Evolutionary conservation across 305 asterid species (phyloP).

Genomic region (Solanum hybrid): DNA sequence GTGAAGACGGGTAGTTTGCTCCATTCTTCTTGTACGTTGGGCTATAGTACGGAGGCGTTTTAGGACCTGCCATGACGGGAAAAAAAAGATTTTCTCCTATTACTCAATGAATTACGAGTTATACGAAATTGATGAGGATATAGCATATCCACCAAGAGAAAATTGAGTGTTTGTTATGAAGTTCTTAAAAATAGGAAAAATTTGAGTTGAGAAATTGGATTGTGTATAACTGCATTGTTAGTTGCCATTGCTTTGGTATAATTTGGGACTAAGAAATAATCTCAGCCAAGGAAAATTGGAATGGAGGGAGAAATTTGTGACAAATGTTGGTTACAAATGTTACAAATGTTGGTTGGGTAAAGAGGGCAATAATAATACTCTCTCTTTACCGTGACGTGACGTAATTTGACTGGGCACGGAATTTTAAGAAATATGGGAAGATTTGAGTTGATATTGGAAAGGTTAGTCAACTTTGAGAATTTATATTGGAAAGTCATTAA

Average conservation of each 20-base stretch:
- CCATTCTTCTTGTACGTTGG: constrained; percentile 3
- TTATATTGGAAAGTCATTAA: not conserved
- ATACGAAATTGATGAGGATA: not conserved
- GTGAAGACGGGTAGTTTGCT: not conserved
- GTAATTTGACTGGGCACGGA: not conserved
- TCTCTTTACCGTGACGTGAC: not conserved
- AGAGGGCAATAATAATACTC: not conserved
- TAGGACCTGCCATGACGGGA: not conserved
- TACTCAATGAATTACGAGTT: too few relatives aligned
- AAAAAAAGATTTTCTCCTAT: not conserved
- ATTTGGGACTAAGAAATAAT: not conserved
- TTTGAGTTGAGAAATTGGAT: not conserved
- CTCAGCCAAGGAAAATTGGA: not conserved
- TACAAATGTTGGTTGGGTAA: not conserved
- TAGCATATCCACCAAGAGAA: not conserved
- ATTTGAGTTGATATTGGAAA: not conserved
- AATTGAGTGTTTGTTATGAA: not conserved
- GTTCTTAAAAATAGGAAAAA: not conserved
- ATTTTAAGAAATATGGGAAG: not conserved
- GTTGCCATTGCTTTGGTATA: not conserved
- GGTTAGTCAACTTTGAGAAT: not conserved
- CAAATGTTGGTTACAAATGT: not conserved
- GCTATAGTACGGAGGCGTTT: not conserved
- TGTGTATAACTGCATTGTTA: not conserved
- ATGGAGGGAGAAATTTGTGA: not conserved